phyloP scores from a whole-genome alignment of 2,329 filamentous ascomycete species.

The Fusarium palustre region DNA sequence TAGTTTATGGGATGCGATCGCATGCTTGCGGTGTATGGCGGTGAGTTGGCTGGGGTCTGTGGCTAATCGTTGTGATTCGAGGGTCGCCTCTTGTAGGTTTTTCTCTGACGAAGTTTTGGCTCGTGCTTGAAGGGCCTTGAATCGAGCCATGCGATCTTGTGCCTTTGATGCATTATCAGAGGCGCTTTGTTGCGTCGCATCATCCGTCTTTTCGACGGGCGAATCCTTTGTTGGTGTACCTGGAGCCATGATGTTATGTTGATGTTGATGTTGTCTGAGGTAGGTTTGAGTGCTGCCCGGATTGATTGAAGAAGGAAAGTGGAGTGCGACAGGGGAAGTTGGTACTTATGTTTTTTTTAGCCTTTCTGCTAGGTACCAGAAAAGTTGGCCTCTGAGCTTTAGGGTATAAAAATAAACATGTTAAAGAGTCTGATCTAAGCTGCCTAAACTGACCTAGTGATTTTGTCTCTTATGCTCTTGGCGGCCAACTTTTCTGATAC shows the following conservation, averaged over 20 bases:
- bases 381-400: too few species aligned
- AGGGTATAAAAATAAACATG: too few species aligned
- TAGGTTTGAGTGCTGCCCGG: not conserved
- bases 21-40: constrained; percentile 85
- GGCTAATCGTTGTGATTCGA: constrained; percentile 82
- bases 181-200: constrained; percentile 34
- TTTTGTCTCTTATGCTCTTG: too few species aligned
- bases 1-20: constrained; percentile 90
- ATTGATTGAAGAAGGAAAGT: not conserved
- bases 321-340: not conserved
- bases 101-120: constrained; percentile 77
- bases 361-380: too few species aligned
- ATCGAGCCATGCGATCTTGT: constrained; percentile 80
- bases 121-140: constrained; percentile 87
- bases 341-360: too few species aligned
- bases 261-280: not conserved
- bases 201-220: constrained; percentile 33
- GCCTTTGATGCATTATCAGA: constrained; percentile 58
- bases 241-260: constrained; percentile 43
- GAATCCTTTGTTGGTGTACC: constrained; percentile 18
- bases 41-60: constrained; percentile 82
- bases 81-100: constrained; percentile 86
- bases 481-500: too few species aligned
- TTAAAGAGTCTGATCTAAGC: too few species aligned
- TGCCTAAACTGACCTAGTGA: too few species aligned